Evolutionary conservation across 495 filamentous ascomycete species (phyloP), one percentile per base, ranked within the genome.

Genomic region (Aspergillus saccharolyticus): DNA sequence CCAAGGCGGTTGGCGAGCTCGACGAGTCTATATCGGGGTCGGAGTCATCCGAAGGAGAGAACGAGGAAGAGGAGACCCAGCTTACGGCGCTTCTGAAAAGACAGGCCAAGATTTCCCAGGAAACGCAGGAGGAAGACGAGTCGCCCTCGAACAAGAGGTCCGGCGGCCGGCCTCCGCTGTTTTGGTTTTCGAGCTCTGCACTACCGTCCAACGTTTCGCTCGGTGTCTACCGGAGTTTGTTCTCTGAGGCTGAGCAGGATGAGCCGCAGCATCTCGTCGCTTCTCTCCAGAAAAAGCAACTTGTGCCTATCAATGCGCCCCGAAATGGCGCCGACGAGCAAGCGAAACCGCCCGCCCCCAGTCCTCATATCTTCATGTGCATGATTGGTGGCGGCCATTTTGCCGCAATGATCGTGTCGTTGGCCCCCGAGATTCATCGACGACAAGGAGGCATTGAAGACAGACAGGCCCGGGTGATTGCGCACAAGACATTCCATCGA

Each of bases 381-480:
- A 98, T 98, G 94, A 95, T 97, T 54, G 94, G 94, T 8, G 94
- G 94, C 60, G 94, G 94, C 1, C 94, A 98, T 64, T 97, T 98
- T 68, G 94, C 94, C 0, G 95, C 89, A 19, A 97, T 97, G 91
- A 77, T 97, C 30, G 86, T 97, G 18, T 90, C 91, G 3, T 78
- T 97, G 3, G 85, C 89, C 0, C 92, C 95, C 0, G 90, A 89
- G 60, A 73, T 84, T 43, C 83, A 83, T 50, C 91, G 90, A 60
- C 83, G 83, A 56, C 74, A 83, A 47, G 75, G 82, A 24, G 90
- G 90, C 2, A 75, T 84, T 2, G 78, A 90, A 60, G 89, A 92
- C 52, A 83, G 88, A 56, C 87, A 94, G 64, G 89, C 91, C 8
- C 83, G 84, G 1, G 89, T 98, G 3, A 76, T 97, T 53, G 94